These are phyloP conservation scores for Aspergillus asperescens DNA, from an alignment of 495 filamentous ascomycete species.

Conservation along the genomic window DNA sequence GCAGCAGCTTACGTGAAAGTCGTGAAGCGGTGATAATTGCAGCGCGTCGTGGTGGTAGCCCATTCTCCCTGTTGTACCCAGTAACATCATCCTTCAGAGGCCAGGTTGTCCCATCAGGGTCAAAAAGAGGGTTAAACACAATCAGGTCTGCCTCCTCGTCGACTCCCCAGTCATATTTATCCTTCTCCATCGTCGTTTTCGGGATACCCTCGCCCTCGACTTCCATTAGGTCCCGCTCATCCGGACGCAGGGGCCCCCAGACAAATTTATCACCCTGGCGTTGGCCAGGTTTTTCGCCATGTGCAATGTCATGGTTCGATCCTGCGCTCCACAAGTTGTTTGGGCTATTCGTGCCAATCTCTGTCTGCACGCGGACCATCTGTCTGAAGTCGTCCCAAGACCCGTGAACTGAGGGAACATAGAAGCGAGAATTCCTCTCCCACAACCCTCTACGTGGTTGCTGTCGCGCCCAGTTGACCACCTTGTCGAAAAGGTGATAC, in stretches of 20 bases:
- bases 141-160: slow-evolving; percentile 92
- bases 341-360: slow-evolving; percentile 67
- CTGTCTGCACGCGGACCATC: slow-evolving; percentile 85
- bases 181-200: slow-evolving; percentile 64
- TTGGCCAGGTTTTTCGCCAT: slow-evolving; percentile 37
- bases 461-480: slow-evolving; percentile 66
- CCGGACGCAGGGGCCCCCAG: slow-evolving; percentile 79
- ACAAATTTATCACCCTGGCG: slow-evolving; percentile 63
- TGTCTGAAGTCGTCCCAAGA: slow-evolving; percentile 89
- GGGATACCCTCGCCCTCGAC: slow-evolving; percentile 66
- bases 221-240: slow-evolving; percentile 61
- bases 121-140: slow-evolving; percentile 88
- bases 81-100: slow-evolving; percentile 80
- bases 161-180: slow-evolving; percentile 82
- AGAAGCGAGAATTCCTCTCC: slow-evolving; percentile 91
- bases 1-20: slow-evolving; percentile 73
- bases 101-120: slow-evolving; percentile 87
- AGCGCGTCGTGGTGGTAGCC: slow-evolving; percentile 71
- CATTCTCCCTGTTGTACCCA: slow-evolving; percentile 69
- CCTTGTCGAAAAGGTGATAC: slow-evolving; percentile 78
- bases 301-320: slow-evolving; percentile 29
- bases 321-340: slow-evolving; percentile 65
- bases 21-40: slow-evolving; percentile 84
- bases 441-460: slow-evolving; percentile 90
- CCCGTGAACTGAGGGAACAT: slow-evolving; percentile 82